Base-by-base conservation (phyloP, 2,329 filamentous ascomycete species). In the Penicillium corylophilum region DNA sequence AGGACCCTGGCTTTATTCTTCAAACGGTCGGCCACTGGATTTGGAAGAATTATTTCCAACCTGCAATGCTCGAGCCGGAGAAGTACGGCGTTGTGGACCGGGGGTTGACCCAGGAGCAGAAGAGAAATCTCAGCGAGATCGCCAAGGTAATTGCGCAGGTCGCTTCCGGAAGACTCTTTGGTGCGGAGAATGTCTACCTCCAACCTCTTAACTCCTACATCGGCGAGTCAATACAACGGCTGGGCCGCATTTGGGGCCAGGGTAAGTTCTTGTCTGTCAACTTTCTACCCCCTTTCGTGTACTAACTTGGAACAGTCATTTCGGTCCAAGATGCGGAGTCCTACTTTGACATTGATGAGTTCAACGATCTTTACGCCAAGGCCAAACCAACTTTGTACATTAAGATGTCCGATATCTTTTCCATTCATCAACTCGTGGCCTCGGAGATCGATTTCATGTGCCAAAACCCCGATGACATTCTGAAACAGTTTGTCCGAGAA, bases 351-450 rank as follows among this genome's bases (percentile, higher is more conserved):
- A 96, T 99, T 69, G 94, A 99, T 68, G 94, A 97, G 70, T 99
- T 94, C 82, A 97, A 96, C 69, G 94, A 99, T 67, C 81, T 99
- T 6, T 97, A 97, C 68, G 89, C 93, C 50, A 92, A 95, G 71
- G 94, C 91, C 58, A 96, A 96, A 73, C 94, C 94, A 6, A 97
- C 93, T 0, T 80, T 99, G n/a, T 99, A 97, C 77, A 96, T 99
- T 78, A 99, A 99, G 76, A 93, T 99, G 83, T 84, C 89, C 15
- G 94, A 99, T 70, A 92, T 99, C 51, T 97, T 99, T 70, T 89
- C 93, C 44, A 93, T 99, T 53, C 95, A 99, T 74, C 90, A 87
- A 57, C 81, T 97, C 20, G 82, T 97, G 48, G 86, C 90, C 3
- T 80, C 86, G 22, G 90, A 97, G 62, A 82, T 96, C 44, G 77